Conservation (phyloP, 768 basidiomycete species). For the Lactarius deliciosus region DNA sequence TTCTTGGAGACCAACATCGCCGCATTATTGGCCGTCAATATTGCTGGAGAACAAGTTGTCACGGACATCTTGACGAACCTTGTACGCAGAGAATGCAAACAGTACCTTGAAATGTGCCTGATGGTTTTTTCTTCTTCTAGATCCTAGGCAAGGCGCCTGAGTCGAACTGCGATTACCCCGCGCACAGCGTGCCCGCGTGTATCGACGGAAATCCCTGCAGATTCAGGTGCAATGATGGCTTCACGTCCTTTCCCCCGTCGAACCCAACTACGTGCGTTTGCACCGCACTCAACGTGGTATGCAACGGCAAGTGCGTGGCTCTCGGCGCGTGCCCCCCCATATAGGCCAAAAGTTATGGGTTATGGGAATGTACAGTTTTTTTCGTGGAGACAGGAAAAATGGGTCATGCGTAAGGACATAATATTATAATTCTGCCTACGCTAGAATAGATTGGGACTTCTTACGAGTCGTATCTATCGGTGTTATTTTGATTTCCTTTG, state of each 20-base stretch:
- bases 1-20: slow-evolving; percentile 39
- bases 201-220: slow-evolving; percentile 41
- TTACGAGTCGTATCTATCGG: no score
- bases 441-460: no score
- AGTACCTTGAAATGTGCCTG: neutral
- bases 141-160: slow-evolving; percentile 31
- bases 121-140: slow-evolving; percentile 25
- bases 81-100: slow-evolving; percentile 34
- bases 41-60: slow-evolving; percentile 38
- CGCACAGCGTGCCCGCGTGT: slow-evolving; percentile 42
- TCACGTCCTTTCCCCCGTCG: slow-evolving; percentile 33
- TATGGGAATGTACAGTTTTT: no score
- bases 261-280: slow-evolving; percentile 48
- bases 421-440: no score
- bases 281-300: slow-evolving; percentile 41
- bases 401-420: no score
- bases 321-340: slow-evolving; percentile 31
- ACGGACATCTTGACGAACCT: slow-evolving; percentile 37
- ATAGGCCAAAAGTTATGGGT: no score
- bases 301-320: slow-evolving; percentile 46
- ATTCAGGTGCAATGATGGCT: slow-evolving; percentile 50
- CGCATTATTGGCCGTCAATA: slow-evolving; percentile 34
- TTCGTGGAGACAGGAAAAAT: no score
- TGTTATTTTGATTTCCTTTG: no score
- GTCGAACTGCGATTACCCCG: slow-evolving; percentile 43